Percentiles rank a stretch among this genome's conserved stretches.
Evolutionary conservation across 2,329 filamentous ascomycete species (phyloP).

Genomic region (Penicillium freii): DNA sequence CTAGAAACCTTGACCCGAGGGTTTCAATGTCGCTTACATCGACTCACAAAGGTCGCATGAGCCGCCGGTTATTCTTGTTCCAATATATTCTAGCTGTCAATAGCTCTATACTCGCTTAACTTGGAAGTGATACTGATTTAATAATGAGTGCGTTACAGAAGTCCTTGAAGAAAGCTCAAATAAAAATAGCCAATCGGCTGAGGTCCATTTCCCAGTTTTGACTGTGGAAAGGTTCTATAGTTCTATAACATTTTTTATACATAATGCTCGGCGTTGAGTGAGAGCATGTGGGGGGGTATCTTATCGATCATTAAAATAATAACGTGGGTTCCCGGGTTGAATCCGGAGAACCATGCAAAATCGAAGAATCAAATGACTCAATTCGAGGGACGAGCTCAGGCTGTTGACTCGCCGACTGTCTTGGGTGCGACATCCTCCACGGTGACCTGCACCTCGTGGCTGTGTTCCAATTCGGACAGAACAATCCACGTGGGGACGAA

Average conservation of each 20-base stretch:
- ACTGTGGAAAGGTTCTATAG: conserved; percentile 2
- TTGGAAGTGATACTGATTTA: background rate
- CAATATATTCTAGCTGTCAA: too few relatives aligned
- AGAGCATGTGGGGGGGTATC: conserved; percentile 10
- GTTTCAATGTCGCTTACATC: too few relatives aligned
- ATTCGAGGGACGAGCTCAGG: conserved; percentile 1
- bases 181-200: background rate
- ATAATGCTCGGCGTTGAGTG: conserved; percentile 12
- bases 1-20: too few relatives aligned
- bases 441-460: conserved; percentile 24
- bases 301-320: conserved; percentile 5
- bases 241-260: conserved; percentile 3
- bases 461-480: conserved; percentile 24
- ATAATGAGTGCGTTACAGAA: background rate
- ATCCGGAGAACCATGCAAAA: conserved; percentile 4
- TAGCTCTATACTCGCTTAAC: too few relatives aligned
- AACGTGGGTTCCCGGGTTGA: background rate
- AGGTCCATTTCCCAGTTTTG: background rate
- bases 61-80: too few relatives aligned
- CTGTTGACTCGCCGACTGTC: background rate
- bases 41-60: too few relatives aligned
- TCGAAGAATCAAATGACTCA: background rate
- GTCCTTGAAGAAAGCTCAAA: background rate
- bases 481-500: conserved; percentile 26
- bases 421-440: conserved; percentile 13